These are phyloP conservation scores for Stephania japonica DNA, from an alignment of 164 flowering plant species.

Conservation along the genomic window DNA sequence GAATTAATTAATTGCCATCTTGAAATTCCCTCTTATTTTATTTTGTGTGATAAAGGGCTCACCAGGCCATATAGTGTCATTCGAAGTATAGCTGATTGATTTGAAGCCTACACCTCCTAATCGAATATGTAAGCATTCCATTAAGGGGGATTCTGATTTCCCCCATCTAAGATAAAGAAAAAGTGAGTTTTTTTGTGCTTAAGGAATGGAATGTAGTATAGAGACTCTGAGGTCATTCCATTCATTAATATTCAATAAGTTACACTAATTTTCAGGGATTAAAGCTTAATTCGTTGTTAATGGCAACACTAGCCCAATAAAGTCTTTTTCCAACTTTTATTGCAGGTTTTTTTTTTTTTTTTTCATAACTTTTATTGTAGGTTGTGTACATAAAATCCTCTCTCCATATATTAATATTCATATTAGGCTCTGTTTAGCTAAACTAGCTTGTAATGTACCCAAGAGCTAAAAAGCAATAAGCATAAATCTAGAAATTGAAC, in stretches of 20 bases:
- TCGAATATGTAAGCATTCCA: constrained; percentile 5
- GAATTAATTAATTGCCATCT: background rate
- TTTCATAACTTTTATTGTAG: too few species aligned
- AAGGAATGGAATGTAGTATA: background rate
- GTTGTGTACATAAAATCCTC: too few species aligned
- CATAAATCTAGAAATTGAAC: too few species aligned
- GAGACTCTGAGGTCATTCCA: background rate
- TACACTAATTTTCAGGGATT: background rate
- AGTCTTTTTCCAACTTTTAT: too few species aligned
- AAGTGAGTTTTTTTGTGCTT: background rate
- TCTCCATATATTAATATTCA: too few species aligned
- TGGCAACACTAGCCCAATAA: too few species aligned
- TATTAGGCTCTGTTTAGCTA: too few species aligned
- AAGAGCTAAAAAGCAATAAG: too few species aligned
- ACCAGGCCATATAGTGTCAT: background rate
- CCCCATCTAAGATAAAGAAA: background rate
- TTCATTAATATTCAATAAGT: background rate
- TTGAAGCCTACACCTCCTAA: constrained; percentile 7
- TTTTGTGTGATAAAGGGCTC: background rate
- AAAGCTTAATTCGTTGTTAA: too few species aligned
- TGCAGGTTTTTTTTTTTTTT: too few species aligned
- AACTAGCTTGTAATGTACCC: too few species aligned
- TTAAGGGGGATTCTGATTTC: constrained; percentile 6
- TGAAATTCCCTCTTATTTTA: background rate
- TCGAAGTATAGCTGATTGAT: background rate